Conservation (phyloP, 352 stramenopile genomes). For the Phytophthora syringae region DNA sequence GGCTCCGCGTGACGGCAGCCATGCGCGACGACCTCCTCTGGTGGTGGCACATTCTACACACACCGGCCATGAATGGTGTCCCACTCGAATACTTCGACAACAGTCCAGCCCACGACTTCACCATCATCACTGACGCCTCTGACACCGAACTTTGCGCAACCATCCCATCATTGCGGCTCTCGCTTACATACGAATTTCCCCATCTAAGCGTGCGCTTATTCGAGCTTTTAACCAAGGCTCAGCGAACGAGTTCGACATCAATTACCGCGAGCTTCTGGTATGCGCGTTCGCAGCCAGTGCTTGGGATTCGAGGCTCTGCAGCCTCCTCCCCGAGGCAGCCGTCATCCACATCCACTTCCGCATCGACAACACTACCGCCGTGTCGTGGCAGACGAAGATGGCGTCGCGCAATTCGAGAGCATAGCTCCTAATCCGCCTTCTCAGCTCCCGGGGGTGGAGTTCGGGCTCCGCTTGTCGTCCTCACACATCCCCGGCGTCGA, state of each 20-base stretch:
- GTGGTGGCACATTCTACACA: background rate
- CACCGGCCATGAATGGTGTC: background rate
- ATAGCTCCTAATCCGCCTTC: background rate
- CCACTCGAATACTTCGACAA: background rate
- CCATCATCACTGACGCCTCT: background rate
- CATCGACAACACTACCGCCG: background rate
- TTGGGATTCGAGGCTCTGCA: background rate
- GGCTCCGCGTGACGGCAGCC: background rate
- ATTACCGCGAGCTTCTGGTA: background rate
- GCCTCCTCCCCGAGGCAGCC: background rate
- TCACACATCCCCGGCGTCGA: background rate
- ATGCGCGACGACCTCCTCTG: background rate
- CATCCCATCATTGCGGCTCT: background rate
- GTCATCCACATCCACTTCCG: constrained; percentile 2
- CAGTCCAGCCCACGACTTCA: background rate
- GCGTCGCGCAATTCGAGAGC: background rate
- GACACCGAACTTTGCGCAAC: background rate
- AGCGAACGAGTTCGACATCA: background rate
- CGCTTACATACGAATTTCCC: background rate
- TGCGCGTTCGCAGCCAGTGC: background rate
- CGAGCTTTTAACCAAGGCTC: background rate
- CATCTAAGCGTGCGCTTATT: background rate
- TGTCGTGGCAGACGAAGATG: background rate
- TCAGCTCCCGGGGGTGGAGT: background rate
- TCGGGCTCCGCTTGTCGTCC: background rate